A percentile compares a stretch with the other conserved stretches of the same genome.
These are phyloP conservation scores for Myriosclerotinia curreyana DNA, from an alignment of 2,329 filamentous ascomycete genomes.

Conservation along the genomic window DNA sequence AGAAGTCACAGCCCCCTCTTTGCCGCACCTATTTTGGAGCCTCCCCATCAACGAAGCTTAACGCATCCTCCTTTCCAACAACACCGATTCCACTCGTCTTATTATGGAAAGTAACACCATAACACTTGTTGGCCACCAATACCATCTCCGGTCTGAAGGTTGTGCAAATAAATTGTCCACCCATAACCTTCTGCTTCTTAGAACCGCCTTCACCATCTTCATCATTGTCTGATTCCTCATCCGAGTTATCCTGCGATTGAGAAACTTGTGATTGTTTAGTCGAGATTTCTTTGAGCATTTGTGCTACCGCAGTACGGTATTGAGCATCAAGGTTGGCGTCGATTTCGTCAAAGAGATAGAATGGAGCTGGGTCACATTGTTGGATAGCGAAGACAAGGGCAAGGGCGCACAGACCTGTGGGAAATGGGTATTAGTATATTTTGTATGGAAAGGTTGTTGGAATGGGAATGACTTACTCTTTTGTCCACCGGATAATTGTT, in stretches of 20 bases:
- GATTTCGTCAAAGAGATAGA: conserved; percentile 99
- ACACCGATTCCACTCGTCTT: conserved; percentile 95
- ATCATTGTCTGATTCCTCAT: conserved; percentile 41
- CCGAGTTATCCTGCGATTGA: conserved; percentile 16
- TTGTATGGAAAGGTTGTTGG: background rate
- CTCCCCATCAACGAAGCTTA: conserved; percentile 93
- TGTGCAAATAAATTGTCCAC: conserved; percentile 92
- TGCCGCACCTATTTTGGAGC: conserved; percentile 32
- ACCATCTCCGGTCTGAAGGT: conserved; percentile 98
- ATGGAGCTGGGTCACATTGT: conserved; percentile 92
- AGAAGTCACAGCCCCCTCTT: background rate
- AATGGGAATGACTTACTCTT: conserved; percentile 68
- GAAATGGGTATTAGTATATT: conserved; percentile 28
- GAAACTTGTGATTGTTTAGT: conserved; percentile 44
- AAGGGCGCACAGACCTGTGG: conserved; percentile 82
- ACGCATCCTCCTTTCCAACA: conserved; percentile 78
- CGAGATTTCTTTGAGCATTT: conserved; percentile 78
- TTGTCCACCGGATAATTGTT: conserved; percentile 94
- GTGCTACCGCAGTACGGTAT: conserved; percentile 92
- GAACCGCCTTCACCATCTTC: conserved; percentile 38
- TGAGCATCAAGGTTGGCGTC: conserved; percentile 97
- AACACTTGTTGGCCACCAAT: conserved; percentile 93
- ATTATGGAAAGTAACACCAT: conserved; percentile 89
- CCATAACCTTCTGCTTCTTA: conserved; percentile 37
- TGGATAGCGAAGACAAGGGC: conserved; percentile 99